Conservation (phyloP, 2,329 filamentous ascomycete genomes). For the Penicillium sp. region DNA sequence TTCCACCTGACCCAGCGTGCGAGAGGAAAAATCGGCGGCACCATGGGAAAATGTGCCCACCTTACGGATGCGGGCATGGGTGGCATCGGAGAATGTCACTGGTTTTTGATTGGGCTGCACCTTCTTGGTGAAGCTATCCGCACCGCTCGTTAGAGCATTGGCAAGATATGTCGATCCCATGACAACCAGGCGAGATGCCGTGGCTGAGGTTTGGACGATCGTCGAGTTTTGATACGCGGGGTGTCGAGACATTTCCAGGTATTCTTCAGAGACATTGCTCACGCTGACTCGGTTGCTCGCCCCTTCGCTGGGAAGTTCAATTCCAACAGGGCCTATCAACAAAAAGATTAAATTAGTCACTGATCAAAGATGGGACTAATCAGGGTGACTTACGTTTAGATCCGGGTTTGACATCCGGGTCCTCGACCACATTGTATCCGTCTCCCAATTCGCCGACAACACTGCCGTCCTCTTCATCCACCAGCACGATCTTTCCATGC, state of each 20-base stretch:
- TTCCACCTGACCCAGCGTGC: constrained; percentile 83
- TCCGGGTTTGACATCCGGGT: constrained; percentile 75
- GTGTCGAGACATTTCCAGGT: constrained; percentile 77
- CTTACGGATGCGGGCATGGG: constrained; percentile 82
- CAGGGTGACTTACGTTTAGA: constrained; percentile 73
- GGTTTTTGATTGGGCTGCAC: constrained; percentile 79
- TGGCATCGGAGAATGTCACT: constrained; percentile 83
- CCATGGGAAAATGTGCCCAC: constrained; percentile 84
- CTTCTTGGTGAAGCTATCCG: constrained; percentile 78
- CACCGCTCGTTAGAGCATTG: constrained; percentile 75
- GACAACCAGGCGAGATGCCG: constrained; percentile 88
- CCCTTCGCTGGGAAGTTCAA: constrained; percentile 52
- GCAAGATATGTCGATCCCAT: constrained; percentile 81
- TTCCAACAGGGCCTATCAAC: constrained; percentile 51
- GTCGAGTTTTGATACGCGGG: constrained; percentile 89
- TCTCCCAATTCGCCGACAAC: constrained; percentile 90
- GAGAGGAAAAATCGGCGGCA: constrained; percentile 78
- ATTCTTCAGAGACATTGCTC: constrained; percentile 57
- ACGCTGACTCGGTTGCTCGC: constrained; percentile 53
- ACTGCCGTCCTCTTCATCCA: constrained; percentile 95
- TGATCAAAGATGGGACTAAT: not conserved
- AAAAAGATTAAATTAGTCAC: constrained; percentile 9
- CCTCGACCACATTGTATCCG: constrained; percentile 78
- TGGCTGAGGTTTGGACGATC: constrained; percentile 83
- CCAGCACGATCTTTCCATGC: constrained; percentile 81